Conservation (phyloP, 2,329 filamentous ascomycete species). For the Cytospora schulzeri region DNA sequence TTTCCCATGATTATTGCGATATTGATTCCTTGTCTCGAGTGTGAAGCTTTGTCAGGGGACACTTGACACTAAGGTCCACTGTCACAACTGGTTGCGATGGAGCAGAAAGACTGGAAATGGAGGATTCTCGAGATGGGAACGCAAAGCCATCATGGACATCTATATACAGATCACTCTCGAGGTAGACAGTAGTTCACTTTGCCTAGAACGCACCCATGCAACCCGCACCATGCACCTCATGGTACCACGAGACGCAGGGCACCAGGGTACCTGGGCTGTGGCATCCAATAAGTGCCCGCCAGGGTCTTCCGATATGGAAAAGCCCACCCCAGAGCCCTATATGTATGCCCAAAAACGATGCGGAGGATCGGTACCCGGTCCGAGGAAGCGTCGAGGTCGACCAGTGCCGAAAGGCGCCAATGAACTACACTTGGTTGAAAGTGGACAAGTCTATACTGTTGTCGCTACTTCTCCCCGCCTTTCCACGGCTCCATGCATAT, state of each 20-base stretch:
- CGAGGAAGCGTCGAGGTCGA: conserved; percentile 12
- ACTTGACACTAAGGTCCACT: background rate
- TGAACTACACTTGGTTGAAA: background rate
- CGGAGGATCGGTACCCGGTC: conserved; percentile 21
- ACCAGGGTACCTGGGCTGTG: background rate
- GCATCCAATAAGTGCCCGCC: conserved; percentile 9
- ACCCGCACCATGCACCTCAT: background rate
- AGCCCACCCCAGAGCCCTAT: background rate
- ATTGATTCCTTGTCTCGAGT: too few species aligned
- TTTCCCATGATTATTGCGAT: conserved; percentile 29
- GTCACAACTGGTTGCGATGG: background rate
- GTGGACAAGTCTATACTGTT: background rate
- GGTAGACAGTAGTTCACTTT: background rate
- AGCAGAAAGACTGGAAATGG: background rate
- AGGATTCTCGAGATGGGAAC: background rate
- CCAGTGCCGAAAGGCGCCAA: background rate
- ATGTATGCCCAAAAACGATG: background rate
- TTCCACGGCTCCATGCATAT: background rate
- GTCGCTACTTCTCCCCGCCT: conserved; percentile 2
- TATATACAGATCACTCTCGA: conserved; percentile 12
- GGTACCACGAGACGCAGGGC: background rate
- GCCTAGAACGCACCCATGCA: background rate
- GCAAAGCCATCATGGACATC: background rate
- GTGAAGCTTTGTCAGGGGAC: background rate
- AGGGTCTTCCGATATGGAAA: background rate